Evolutionary conservation across 306 rosid genomes (phyloP).

Genomic region (Castanospermum australe): DNA sequence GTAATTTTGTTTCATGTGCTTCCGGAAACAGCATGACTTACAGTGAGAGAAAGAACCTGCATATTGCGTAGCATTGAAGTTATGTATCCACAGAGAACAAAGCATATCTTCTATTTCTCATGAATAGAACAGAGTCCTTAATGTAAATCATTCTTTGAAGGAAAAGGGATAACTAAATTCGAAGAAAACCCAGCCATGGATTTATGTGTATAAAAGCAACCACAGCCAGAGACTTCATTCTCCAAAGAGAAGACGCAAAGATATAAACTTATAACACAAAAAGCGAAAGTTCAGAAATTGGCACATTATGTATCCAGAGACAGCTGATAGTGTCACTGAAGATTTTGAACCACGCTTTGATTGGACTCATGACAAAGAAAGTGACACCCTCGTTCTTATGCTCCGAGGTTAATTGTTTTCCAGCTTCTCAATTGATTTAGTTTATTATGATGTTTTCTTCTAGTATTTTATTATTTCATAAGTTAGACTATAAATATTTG

Average conservation of each 20-base stretch:
- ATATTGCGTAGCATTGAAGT: neutral
- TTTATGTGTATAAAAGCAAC: neutral
- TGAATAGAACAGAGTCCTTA: neutral
- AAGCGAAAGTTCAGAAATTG: too few relatives aligned
- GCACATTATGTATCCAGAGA: neutral
- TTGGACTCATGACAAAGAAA: slow-evolving; percentile 6
- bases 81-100: neutral
- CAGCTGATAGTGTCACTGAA: slow-evolving; percentile 15
- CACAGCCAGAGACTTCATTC: neutral
- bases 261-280: too few relatives aligned
- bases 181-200: slow-evolving; percentile 1
- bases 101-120: neutral
- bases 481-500: neutral
- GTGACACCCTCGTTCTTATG: neutral
- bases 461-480: too few relatives aligned
- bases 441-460: neutral
- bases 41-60: neutral
- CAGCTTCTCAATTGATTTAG: neutral
- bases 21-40: neutral
- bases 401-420: slow-evolving; percentile 2
- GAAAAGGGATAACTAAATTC: neutral
- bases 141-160: neutral
- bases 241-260: neutral
- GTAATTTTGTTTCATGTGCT: too few relatives aligned
- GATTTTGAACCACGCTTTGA: slow-evolving; percentile 37